A percentile compares a stretch with the other conserved stretches of the same genome.
phyloP scores from a whole-genome alignment of 2,329 filamentous ascomycete species.

The Alternaria sp. region DNA sequence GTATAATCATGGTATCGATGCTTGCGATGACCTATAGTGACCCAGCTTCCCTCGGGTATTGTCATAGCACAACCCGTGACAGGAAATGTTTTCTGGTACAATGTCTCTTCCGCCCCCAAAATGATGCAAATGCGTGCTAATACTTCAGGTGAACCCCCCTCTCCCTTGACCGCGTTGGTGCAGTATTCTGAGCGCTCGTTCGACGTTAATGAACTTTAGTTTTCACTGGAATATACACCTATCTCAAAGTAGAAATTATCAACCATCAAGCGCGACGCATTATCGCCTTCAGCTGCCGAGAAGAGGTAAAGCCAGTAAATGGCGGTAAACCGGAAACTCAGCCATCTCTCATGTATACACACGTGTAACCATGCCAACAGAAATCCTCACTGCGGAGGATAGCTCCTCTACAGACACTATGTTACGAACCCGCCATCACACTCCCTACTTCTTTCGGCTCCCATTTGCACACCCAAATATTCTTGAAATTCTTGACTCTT shows the following conservation, averaged over 20 bases:
- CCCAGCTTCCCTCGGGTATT: not conserved
- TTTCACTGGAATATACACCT: not conserved
- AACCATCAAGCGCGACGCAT: not conserved
- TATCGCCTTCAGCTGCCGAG: not conserved
- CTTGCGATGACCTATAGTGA: not conserved
- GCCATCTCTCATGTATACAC: not conserved
- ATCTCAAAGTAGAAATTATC: not conserved
- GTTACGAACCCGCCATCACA: not conserved
- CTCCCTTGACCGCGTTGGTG: not conserved
- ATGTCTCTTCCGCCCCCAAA: not conserved
- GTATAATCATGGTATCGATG: not conserved
- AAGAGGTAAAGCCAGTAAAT: not conserved
- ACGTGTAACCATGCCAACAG: not conserved
- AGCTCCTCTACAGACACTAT: not conserved
- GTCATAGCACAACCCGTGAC: not conserved
- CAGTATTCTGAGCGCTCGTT: not conserved
- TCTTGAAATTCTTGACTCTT: fast-evolving
- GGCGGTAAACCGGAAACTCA: not conserved
- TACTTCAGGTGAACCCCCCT: not conserved
- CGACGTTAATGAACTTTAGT: not conserved
- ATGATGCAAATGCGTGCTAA: not conserved
- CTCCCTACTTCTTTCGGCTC: not conserved
- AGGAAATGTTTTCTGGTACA: not conserved
- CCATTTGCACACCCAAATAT: not conserved
- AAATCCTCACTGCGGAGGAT: not conserved